These are phyloP conservation scores for Bryoglossum gracile DNA, from an alignment of 495 filamentous ascomycete species.

Conservation along the genomic window DNA sequence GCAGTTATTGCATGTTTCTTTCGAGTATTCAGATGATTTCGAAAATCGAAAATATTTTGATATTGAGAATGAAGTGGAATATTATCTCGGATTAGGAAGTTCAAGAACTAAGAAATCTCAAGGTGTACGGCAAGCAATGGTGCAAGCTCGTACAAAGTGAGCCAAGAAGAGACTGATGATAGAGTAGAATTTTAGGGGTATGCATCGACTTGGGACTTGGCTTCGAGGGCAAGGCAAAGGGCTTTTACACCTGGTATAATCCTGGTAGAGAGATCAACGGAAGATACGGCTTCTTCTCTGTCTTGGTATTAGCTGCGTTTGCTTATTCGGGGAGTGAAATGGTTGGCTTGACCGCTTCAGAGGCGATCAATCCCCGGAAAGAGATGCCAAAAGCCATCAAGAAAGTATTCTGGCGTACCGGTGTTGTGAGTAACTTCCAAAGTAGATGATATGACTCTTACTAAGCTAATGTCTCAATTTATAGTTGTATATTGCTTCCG, in stretches of 20 bases:
- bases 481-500: conserved; percentile 70
- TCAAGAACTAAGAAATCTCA: too few relatives aligned
- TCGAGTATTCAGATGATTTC: not conserved
- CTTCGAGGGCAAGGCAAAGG: not conserved
- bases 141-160: too few relatives aligned
- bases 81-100: too few relatives aligned
- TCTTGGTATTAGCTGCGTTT: conserved; percentile 47
- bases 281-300: not conserved
- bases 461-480: not conserved
- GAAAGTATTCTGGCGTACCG: conserved; percentile 93
- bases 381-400: conserved; percentile 80
- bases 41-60: too few relatives aligned
- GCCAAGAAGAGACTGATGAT: too few relatives aligned
- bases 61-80: too few relatives aligned
- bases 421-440: conserved; percentile 33
- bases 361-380: conserved; percentile 79
- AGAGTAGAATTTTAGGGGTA: not conserved
- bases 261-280: not conserved
- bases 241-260: not conserved
- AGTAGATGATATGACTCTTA: not conserved
- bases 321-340: conserved; percentile 88
- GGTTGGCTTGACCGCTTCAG: conserved; percentile 81
- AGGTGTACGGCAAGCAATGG: too few relatives aligned
- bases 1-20: not conserved
- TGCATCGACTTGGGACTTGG: not conserved